phyloP scores from a whole-genome alignment of 225 moss, liverwort and hornwort species.

The Sphagnum contortum region DNA sequence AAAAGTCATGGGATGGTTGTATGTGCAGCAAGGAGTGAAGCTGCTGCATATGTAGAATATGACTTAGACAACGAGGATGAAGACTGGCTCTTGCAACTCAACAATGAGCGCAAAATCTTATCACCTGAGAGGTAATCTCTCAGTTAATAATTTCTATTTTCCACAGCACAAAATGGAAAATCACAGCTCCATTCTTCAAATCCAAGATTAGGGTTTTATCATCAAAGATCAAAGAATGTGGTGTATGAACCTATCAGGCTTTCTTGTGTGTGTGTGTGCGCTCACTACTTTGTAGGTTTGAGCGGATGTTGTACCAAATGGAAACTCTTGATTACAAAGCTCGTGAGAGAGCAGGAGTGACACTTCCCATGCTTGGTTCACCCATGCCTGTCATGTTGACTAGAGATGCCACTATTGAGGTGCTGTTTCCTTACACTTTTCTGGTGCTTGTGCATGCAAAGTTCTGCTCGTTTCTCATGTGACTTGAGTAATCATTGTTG shows the following conservation, averaged over 20 bases:
- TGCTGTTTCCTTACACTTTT: conserved; percentile 8
- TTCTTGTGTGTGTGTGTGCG: too few species aligned
- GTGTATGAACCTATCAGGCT: too few species aligned
- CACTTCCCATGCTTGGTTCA: conserved; percentile 49
- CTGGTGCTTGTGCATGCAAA: too few species aligned
- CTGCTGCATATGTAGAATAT: conserved; percentile 84
- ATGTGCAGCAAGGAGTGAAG: conserved; percentile 84
- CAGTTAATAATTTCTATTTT: too few species aligned
- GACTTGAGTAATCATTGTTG: too few species aligned
- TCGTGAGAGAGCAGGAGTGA: conserved; percentile 68
- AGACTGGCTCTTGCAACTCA: conserved; percentile 79
- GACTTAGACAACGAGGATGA: conserved; percentile 97
- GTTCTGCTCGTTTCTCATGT: too few species aligned
- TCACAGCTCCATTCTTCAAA: neutral
- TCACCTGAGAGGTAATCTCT: conserved; percentile 56
- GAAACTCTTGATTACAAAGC: conserved; percentile 91
- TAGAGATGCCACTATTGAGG: conserved; percentile 72
- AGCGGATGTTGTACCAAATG: conserved; percentile 91
- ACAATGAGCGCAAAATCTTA: conserved; percentile 83
- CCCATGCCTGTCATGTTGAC: conserved; percentile 65
- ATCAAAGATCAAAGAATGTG: too few species aligned
- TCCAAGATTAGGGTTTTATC: too few species aligned
- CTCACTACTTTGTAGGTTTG: conserved; percentile 43
- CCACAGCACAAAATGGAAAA: conserved; percentile 1
- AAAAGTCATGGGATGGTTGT: neutral